Conservation (phyloP, 352 stramenopile genomes). For the Phytophthora syringae region DNA sequence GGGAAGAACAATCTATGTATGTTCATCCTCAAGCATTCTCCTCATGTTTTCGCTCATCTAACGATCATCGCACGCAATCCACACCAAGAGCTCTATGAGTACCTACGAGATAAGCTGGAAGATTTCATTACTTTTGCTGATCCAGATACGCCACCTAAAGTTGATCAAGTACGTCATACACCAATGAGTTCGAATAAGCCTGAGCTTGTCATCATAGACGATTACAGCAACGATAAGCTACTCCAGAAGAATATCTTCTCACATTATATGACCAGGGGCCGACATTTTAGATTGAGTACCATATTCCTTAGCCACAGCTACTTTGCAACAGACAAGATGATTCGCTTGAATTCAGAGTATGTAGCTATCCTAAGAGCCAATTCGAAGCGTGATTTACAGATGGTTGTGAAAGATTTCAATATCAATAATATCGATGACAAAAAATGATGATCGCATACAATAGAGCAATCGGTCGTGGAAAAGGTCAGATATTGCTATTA, state of each 20-base stretch:
- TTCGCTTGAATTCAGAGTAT: conserved; percentile 1
- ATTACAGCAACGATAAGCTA: conserved; percentile 22
- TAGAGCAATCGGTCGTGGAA: conserved; percentile 1
- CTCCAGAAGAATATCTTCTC: conserved; percentile 16
- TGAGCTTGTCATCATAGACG: conserved; percentile 30
- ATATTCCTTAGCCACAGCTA: conserved; percentile 10
- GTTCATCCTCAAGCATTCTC: background rate
- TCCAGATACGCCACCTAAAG: conserved; percentile 9
- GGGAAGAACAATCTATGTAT: conserved; percentile 11
- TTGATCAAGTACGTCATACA: conserved; percentile 15
- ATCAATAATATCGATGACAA: conserved; percentile 9
- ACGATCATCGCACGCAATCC: conserved; percentile 29
- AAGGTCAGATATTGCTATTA: conserved; percentile 2
- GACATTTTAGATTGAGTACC: conserved; percentile 15
- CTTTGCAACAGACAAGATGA: conserved; percentile 2
- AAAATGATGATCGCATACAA: conserved; percentile 7
- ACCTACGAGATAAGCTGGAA: conserved; percentile 28
- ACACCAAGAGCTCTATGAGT: conserved; percentile 27
- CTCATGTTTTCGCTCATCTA: conserved; percentile 13
- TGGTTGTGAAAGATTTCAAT: conserved; percentile 25
- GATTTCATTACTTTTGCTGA: conserved; percentile 19
- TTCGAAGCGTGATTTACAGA: conserved; percentile 20
- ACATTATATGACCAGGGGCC: background rate
- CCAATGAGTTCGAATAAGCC: conserved; percentile 17
- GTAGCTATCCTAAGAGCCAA: conserved; percentile 19